These are phyloP conservation scores for Colletotrichum lini DNA, from an alignment of 2,329 filamentous ascomycete species.

Conservation along the genomic window DNA sequence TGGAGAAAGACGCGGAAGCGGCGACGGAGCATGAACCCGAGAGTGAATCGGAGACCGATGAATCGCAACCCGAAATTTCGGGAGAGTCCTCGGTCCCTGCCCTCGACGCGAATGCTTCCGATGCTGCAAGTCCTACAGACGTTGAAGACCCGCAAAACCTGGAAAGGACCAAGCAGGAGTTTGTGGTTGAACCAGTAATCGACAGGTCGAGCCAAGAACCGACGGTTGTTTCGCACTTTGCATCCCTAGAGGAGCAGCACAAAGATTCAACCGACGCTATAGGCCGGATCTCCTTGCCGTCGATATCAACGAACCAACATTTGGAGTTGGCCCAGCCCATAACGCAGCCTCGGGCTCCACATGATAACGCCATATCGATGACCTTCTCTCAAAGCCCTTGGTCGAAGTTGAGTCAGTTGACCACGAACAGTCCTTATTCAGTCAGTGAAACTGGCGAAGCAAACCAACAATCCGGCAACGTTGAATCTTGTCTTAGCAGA, in stretches of 20 bases:
- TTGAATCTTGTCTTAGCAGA: background rate
- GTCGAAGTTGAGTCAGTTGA: slow-evolving; percentile 21
- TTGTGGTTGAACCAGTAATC: background rate
- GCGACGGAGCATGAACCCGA: background rate
- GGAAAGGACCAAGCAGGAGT: background rate
- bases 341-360: background rate
- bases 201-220: slow-evolving; percentile 13
- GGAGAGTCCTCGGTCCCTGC: background rate
- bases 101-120: background rate
- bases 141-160: background rate
- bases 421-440: background rate
- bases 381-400: slow-evolving; percentile 24
- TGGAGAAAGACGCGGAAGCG: background rate
- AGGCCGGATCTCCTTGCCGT: background rate
- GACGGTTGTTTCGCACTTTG: slow-evolving; percentile 11
- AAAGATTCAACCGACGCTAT: background rate
- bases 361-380: background rate
- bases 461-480: background rate
- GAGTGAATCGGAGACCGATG: background rate
- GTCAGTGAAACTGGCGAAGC: background rate
- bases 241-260: slow-evolving; percentile 1
- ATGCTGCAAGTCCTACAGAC: background rate
- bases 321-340: background rate
- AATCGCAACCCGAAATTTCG: too few species aligned
- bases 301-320: background rate